These are phyloP conservation scores for Phlyctochytrium bullatum DNA, from an alignment of 192 early-diverging fungal species.

Conservation along the genomic window DNA sequence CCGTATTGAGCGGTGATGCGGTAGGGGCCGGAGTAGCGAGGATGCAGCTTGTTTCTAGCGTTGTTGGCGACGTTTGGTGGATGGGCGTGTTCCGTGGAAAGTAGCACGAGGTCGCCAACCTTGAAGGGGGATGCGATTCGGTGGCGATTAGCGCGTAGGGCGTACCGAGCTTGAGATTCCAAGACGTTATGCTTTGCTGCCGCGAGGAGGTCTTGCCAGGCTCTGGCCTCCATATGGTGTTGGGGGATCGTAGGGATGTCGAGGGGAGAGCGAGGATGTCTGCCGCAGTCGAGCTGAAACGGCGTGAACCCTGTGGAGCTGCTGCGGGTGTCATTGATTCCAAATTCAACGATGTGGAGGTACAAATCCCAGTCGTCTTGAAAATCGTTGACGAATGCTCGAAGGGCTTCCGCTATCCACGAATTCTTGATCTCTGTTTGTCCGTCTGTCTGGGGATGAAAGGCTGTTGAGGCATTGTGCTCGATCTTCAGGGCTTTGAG, in stretches of 20 bases:
- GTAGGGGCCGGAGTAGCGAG: constrained; percentile 9
- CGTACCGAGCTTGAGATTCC: constrained; percentile 18
- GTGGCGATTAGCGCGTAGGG: constrained; percentile 6
- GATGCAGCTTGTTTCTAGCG: constrained; percentile 3
- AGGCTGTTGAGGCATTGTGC: constrained; percentile 15
- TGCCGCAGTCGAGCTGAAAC: constrained; percentile 26
- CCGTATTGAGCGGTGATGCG: constrained; percentile 2
- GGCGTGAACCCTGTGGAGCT: constrained; percentile 28
- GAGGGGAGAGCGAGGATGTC: constrained; percentile 8
- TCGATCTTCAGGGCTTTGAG: constrained; percentile 16
- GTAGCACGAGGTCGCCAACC: constrained; percentile 12
- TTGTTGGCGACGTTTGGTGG: background rate
- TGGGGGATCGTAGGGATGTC: constrained; percentile 5
- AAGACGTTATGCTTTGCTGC: constrained; percentile 9
- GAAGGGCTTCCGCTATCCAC: constrained; percentile 23
- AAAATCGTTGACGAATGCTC: constrained; percentile 24
- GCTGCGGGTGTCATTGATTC: constrained; percentile 49
- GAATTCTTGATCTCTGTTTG: constrained; percentile 35
- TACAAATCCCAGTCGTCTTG: constrained; percentile 40
- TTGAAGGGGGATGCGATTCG: constrained; percentile 13
- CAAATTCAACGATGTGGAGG: constrained; percentile 38
- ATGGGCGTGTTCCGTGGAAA: background rate
- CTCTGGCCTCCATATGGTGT: background rate
- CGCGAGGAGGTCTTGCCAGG: background rate
- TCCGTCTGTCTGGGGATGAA: constrained; percentile 28